Base-by-base conservation (phyloP, 73 alveolate species). In the Paramecium octaurelia region DNA sequence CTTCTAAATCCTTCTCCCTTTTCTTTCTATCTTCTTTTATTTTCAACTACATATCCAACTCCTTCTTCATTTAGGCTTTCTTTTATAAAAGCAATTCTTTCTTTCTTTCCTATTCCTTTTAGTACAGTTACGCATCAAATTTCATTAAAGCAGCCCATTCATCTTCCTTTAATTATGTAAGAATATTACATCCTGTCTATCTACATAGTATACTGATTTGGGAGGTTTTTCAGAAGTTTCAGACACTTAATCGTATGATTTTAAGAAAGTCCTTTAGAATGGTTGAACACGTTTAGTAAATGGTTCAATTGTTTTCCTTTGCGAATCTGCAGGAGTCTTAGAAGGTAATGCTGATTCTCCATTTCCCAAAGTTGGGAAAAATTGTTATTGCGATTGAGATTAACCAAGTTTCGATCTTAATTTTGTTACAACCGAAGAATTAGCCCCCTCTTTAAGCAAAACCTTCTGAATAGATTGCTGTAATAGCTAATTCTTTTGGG, bases 131-230 rank as follows among this genome's bases (percentile, higher is more conserved):
- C n/a, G 91, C 91, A 80, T 80, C 75, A 43, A 43, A 80, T 80
- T 46, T 80, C 91, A 80, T 44, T 44, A 80, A 44, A 0, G 91
- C 91, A 43, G 91, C 91, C 91, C 91, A 80, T 80, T 80, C 91
- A 46, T 80, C 91, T 44, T 80, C 91, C 88, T 75, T n/a, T 29
- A 75, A 29, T 38, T 38, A 38, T 8, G 2, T 38, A 14, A 75
- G 8, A 75, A 75, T 38, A 8, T 75, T 75, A 75, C 88, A 44
- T 80, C 91, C 7, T 80, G n/a, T 10, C 73, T 16, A 40, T 80
- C 91, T 44, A 80, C 91, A 40, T 38, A 43, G 18, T 80, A 80
- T 1, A 80, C 31, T 44, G 91, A 80, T 46, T 46, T 80, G 3
- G 91, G 76, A 18, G 76, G 43, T 80, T 48, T 80, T 43, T 80